These are phyloP conservation scores for Trifolium dubium DNA, from an alignment of 306 rosid species.

Conservation along the genomic window DNA sequence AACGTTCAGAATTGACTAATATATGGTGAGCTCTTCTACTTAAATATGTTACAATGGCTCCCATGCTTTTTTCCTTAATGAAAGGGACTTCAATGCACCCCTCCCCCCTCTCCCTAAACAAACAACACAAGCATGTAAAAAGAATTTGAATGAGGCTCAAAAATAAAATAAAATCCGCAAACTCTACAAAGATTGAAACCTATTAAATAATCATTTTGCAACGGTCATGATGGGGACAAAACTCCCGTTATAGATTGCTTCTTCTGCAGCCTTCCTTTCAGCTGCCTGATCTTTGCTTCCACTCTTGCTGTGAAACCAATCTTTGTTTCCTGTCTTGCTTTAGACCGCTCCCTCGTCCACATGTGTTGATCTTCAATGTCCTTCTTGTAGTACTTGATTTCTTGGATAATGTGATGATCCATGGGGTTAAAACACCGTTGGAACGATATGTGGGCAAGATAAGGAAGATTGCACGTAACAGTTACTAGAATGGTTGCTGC, in stretches of 20 bases:
- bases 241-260: constrained; percentile 49
- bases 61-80: constrained; percentile 43
- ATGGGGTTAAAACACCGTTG: constrained; percentile 88
- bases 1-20: constrained; percentile 25
- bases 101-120: constrained; percentile 34
- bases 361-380: constrained; percentile 80
- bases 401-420: constrained; percentile 94
- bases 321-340: constrained; percentile 89
- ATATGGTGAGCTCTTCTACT: constrained; percentile 48
- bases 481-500: constrained; percentile 72
- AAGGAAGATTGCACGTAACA: constrained; percentile 80
- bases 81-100: constrained; percentile 48
- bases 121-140: constrained; percentile 43
- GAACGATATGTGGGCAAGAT: constrained; percentile 76
- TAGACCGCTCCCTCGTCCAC: constrained; percentile 91
- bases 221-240: constrained; percentile 48
- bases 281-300: constrained; percentile 80
- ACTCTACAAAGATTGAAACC: constrained; percentile 47
- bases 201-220: constrained; percentile 29
- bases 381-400: constrained; percentile 80
- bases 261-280: constrained; percentile 78
- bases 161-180: constrained; percentile 28
- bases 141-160: constrained; percentile 46
- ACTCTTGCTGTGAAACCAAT: constrained; percentile 95
- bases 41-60: constrained; percentile 57